These are phyloP conservation scores for Pseudopithomyces maydicus DNA, from an alignment of 2,329 filamentous ascomycete genomes.

Conservation along the genomic window DNA sequence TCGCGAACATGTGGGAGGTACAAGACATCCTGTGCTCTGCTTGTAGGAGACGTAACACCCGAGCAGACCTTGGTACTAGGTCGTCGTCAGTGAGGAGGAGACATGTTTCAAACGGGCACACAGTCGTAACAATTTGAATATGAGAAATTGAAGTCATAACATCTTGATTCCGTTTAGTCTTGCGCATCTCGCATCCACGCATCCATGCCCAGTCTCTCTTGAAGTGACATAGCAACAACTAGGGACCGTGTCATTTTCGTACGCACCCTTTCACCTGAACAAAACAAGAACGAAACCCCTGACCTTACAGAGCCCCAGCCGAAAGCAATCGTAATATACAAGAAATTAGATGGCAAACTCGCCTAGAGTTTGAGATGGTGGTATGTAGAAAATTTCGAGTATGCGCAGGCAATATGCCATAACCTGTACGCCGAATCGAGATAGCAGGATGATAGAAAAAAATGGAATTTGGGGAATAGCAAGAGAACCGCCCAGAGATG, in stretches of 20 bases:
- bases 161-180: conserved; percentile 35
- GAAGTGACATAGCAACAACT: neutral
- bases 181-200: neutral
- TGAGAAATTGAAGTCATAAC: conserved; percentile 30
- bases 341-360: conserved; percentile 32
- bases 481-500: conserved; percentile 6
- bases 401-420: conserved; percentile 1
- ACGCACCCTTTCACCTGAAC: neutral
- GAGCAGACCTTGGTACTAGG: too few relatives aligned
- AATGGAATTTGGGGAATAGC: conserved; percentile 1
- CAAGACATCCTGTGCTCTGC: too few relatives aligned
- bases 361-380: neutral
- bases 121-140: too few relatives aligned
- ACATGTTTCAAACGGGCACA: too few relatives aligned
- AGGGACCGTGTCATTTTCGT: neutral
- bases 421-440: neutral
- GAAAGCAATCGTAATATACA: conserved; percentile 31
- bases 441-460: neutral
- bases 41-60: too few relatives aligned
- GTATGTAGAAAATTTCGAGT: conserved; percentile 4
- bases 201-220: neutral
- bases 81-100: too few relatives aligned
- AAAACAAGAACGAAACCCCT: neutral
- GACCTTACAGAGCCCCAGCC: neutral
- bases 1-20: too few relatives aligned